Evolutionary conservation across 2,329 filamentous ascomycete genomes (phyloP), one percentile per base, ranked within the genome.

Genomic region (Colletotrichum filicis): DNA sequence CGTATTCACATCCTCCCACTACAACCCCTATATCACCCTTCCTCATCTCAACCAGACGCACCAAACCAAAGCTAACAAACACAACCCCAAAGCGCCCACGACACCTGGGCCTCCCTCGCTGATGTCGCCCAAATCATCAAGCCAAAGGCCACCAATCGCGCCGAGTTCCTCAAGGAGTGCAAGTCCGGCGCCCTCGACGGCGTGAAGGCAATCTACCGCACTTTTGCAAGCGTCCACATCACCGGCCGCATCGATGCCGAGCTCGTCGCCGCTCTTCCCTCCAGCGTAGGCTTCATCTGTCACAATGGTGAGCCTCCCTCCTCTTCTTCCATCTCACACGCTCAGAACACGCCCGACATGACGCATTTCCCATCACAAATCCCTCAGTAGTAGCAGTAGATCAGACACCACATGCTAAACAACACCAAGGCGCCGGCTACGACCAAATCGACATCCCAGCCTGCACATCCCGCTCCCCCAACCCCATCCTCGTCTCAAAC

Each of bases 381-480:
- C 7, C 30, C 30, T 32, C 9, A 32, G 30, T 9, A 32, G 30
- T 11, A 32, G 30, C 9, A 32, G 30, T 4, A 1, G 26, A n/a
- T 30, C 16, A 32, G 2, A 35, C 11, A 5, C 32, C 32, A 35
- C 5, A 37, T 14, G 11, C 7, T 24, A 19, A 12, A 46, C 4
- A 24, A 42, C 3, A 22, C 19, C 73, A 93, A 93, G 92, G 94
- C 74, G 94, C 95, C 68, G 95, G 95, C 49, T 97, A 97, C 83
- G 95, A 97, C 81, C 92, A 95, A 81, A 87, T 97, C 75, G 92
- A 95, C 80, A 86, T 95, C 9, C 81, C 88, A 59, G 92, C 93
- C 52, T 96, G 94, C 85, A 92, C 91, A 11, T 85, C 86, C 1
- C 90, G 90, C 66, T 14, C 14, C 26, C n/a, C 63, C 1, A 85